These are phyloP conservation scores for Adenanthera pavonina DNA, from an alignment of 306 rosid species.

Conservation along the genomic window DNA sequence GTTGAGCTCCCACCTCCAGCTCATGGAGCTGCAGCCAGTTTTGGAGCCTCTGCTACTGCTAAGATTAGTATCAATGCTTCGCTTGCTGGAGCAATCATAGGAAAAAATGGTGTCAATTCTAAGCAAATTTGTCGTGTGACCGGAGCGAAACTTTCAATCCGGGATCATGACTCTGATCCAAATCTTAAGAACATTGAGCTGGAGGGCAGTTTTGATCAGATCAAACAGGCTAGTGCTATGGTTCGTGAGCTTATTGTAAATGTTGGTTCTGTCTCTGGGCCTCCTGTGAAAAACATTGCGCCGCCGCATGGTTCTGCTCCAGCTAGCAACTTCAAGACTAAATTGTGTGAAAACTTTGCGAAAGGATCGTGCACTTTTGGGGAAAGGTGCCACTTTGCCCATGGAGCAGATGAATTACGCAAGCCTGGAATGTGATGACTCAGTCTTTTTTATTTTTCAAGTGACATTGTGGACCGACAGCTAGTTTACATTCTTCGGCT, in stretches of 20 bases:
- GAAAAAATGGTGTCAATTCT: constrained; percentile 72
- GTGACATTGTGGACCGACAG: not conserved
- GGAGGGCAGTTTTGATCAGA: constrained; percentile 75
- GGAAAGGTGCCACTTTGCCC: constrained; percentile 77
- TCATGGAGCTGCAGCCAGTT: constrained; percentile 60
- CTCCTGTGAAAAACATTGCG: constrained; percentile 38
- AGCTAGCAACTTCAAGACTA: constrained; percentile 63
- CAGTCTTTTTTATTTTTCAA: not conserved
- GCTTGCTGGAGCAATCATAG: constrained; percentile 71
- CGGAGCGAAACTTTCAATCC: constrained; percentile 66
- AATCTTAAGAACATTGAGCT: constrained; percentile 67
- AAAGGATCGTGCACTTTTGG: constrained; percentile 77
- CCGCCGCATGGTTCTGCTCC: constrained; percentile 35
- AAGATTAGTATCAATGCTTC: constrained; percentile 72
- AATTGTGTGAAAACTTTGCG: constrained; percentile 62
- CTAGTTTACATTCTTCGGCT: not conserved
- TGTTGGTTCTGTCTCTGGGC: constrained; percentile 52
- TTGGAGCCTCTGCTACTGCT: constrained; percentile 68
- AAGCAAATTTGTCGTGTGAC: constrained; percentile 73
- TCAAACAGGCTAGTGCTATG: constrained; percentile 69
- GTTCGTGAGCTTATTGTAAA: constrained; percentile 65
- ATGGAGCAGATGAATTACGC: constrained; percentile 66
- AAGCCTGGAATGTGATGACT: constrained; percentile 46
- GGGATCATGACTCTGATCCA: constrained; percentile 66
- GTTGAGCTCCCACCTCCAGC: constrained; percentile 41